Evolutionary conservation across 495 filamentous ascomycete genomes (phyloP), one percentile per base, ranked within the genome.

Genomic region (Hypoxylon fragiforme): DNA sequence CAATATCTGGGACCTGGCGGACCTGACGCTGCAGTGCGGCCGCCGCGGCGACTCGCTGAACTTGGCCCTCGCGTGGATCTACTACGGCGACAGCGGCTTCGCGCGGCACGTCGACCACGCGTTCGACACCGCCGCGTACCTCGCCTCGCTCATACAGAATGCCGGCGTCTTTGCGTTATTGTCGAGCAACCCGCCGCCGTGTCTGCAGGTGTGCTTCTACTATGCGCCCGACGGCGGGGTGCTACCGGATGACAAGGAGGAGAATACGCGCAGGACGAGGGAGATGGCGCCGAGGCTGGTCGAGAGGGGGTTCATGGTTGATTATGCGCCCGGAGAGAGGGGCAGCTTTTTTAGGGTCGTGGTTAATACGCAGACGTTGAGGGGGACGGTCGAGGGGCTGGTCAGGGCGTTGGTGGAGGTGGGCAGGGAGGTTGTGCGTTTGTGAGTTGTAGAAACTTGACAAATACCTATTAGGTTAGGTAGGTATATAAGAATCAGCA

Each of bases 181-280:
- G 7, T 86, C 83, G 15, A 74, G 84, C 44, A 84, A 88, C 52
- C 89, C 91, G 38, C 87, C 90, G 32, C 90, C 91, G 4, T 97
- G 91, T 72, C 73, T 95, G 61, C 92, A 97, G 75, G 89, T 97
- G 13, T 97, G 92, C 73, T 97, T 96, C 67, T 95, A 94, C 66
- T 92, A 88, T 61, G 83, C 83, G 0, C 81, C 82, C 0, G 77
- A 73, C 18, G 77, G 73, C 18, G 81, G 84, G 3, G 50, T 70
- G 56, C 59, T 89, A 60, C 63, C 67, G 0, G 70, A 73, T 28
- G 74, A 77, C 6, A 68, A 62, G n/a, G 80, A 80, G 54, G 77
- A 79, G 44, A 92, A 90, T 67, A 87, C 85, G 52, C 73, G 70
- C 60, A 72, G 82, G n/a, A 96, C 92, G 15, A 79, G 80, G 69